phyloP scores from a whole-genome alignment of 306 rosid genomes.

The Cucurbita moschata region DNA sequence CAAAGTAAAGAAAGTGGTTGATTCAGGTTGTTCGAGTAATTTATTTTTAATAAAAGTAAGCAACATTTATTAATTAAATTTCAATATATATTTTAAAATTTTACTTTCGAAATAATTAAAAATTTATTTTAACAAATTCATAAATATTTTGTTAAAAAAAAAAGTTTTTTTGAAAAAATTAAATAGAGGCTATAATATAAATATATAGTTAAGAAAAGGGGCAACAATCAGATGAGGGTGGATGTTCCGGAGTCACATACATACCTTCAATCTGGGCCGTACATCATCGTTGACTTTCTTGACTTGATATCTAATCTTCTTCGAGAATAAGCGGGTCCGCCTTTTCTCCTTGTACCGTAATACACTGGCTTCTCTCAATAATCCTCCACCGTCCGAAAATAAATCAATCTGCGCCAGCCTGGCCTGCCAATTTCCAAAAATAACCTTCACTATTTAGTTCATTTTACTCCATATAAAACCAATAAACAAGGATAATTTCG shows the following conservation, averaged over 20 bases:
- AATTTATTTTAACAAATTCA: too few relatives aligned
- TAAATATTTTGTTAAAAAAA: too few relatives aligned
- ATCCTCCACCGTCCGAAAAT: conserved; percentile 40
- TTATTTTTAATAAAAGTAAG: too few relatives aligned
- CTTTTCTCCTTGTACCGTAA: conserved; percentile 72
- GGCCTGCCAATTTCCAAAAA: conserved; percentile 32
- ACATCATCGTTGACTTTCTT: conserved; percentile 69
- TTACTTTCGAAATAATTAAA: too few relatives aligned
- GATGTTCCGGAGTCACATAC: not conserved
- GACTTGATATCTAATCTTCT: conserved; percentile 84
- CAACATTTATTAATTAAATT: too few relatives aligned
- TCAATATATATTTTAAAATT: too few relatives aligned
- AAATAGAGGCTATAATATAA: too few relatives aligned
- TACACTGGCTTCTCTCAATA: conserved; percentile 63
- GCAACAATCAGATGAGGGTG: not conserved
- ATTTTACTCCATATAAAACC: not conserved
- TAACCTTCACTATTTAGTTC: not conserved
- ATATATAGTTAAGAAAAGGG: not conserved
- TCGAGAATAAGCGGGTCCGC: conserved; percentile 52
- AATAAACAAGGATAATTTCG: not conserved
- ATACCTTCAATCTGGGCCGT: conserved; percentile 94
- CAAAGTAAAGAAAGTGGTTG: not conserved
- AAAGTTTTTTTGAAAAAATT: too few relatives aligned
- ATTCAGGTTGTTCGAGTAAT: too few relatives aligned
- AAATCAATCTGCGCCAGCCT: conserved; percentile 55